Evolutionary conservation across 768 basidiomycete species (phyloP).

Genomic region (Fomitopsis pulvina): DNA sequence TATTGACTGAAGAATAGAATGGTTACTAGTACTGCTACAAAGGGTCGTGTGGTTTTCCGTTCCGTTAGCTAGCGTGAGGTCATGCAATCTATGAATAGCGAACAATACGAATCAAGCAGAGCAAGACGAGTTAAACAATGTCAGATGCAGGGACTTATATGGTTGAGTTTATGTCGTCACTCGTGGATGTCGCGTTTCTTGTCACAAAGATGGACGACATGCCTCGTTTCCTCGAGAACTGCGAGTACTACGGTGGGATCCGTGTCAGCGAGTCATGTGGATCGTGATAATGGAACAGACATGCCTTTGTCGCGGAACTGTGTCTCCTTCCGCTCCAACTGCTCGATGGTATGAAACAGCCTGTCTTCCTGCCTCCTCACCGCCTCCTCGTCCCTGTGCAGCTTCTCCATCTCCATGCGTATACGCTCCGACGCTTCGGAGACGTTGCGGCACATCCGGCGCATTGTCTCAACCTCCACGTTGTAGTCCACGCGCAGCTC

Average conservation of each 20-base stretch:
- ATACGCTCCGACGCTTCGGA: conserved; percentile 32
- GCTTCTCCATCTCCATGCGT: conserved; percentile 32
- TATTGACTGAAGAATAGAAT: neutral
- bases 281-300: conserved; percentile 1
- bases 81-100: neutral
- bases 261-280: neutral
- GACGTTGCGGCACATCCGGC: conserved; percentile 49
- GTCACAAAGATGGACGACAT: conserved; percentile 37
- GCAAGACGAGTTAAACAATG: no score
- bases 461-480: conserved; percentile 57
- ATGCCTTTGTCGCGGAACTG: conserved; percentile 37
- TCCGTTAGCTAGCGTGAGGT: neutral
- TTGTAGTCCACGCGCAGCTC: conserved; percentile 49
- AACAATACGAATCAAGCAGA: neutral
- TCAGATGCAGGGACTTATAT: no score
- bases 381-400: conserved; percentile 34
- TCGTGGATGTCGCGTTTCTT: conserved; percentile 34
- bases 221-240: conserved; percentile 38
- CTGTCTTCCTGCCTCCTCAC: conserved; percentile 36
- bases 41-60: neutral
- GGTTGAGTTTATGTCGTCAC: neutral
- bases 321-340: conserved; percentile 34
- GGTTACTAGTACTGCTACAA: neutral
- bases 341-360: conserved; percentile 30
- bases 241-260: conserved; percentile 27